Evolutionary conservation across 2,329 filamentous ascomycete genomes (phyloP).

Genomic region (Leptographium radiaticola): DNA sequence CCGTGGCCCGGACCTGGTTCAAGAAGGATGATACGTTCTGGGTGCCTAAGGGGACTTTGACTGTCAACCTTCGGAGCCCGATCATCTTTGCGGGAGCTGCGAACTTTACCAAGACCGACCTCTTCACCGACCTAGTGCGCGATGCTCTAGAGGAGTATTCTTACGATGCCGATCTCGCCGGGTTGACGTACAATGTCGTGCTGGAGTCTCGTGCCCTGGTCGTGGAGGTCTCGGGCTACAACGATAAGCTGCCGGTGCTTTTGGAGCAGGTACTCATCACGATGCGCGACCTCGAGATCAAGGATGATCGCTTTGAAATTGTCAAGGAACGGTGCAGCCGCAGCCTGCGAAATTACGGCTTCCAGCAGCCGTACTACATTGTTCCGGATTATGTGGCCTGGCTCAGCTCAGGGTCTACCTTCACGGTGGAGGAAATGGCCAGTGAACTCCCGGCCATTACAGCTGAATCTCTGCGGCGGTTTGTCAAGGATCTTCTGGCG

Average conservation of each 20-base stretch:
- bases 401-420: conserved; percentile 64
- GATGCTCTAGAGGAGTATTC: conserved; percentile 88
- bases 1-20: conserved; percentile 74
- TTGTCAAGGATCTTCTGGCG: conserved; percentile 66
- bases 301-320: conserved; percentile 79
- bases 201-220: conserved; percentile 62
- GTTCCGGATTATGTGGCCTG: conserved; percentile 72
- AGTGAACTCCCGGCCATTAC: conserved; percentile 65
- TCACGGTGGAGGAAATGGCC: conserved; percentile 66
- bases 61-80: conserved; percentile 68
- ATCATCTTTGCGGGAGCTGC: conserved; percentile 68
- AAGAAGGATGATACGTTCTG: conserved; percentile 99
- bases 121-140: conserved; percentile 76
- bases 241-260: conserved; percentile 86
- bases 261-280: conserved; percentile 78
- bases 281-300: conserved; percentile 73
- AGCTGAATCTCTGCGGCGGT: conserved; percentile 58
- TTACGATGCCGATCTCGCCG: conserved; percentile 90
- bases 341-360: conserved; percentile 74
- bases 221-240: conserved; percentile 77
- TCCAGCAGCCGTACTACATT: conserved; percentile 79
- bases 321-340: conserved; percentile 74
- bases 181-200: conserved; percentile 68
- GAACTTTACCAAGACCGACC: conserved; percentile 60
- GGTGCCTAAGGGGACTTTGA: conserved; percentile 87